phyloP scores from a whole-genome alignment of 2,329 filamentous ascomycete species.

The Boeremia lycopersici region DNA sequence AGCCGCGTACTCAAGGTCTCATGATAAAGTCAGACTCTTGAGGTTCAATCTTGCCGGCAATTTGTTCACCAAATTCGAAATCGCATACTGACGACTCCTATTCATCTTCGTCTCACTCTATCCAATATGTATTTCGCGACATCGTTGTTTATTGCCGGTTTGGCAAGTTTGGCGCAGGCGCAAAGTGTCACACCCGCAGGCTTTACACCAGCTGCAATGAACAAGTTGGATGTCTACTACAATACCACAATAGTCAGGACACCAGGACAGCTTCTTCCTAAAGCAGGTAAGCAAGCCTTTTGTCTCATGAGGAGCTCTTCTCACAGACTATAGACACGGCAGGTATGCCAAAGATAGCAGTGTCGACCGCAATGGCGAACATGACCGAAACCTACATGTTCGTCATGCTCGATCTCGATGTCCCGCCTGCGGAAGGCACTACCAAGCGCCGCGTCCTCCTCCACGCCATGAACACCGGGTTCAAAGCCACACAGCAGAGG shows the following conservation, averaged over 20 bases:
- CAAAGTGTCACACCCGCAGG: slow-evolving; percentile 36
- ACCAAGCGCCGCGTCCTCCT: slow-evolving; percentile 38
- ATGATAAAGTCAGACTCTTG: slow-evolving; percentile 24
- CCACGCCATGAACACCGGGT: slow-evolving; percentile 42
- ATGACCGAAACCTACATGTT: slow-evolving; percentile 38
- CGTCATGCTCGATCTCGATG: slow-evolving; percentile 46
- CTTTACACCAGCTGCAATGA: slow-evolving; percentile 36
- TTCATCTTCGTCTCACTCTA: neutral
- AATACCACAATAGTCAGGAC: slow-evolving; percentile 38
- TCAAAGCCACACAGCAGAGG: slow-evolving; percentile 41
- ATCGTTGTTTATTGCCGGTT: slow-evolving; percentile 30
- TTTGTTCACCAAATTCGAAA: neutral
- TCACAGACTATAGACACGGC: slow-evolving; percentile 31
- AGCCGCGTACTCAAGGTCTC: slow-evolving; percentile 29
- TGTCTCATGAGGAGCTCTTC: neutral
- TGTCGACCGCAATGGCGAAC: slow-evolving; percentile 23
- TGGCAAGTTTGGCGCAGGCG: slow-evolving; percentile 36
- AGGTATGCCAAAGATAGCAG: slow-evolving; percentile 36
- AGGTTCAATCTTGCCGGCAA: slow-evolving; percentile 2
- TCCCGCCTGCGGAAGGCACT: slow-evolving; percentile 32
- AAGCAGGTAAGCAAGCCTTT: slow-evolving; percentile 29
- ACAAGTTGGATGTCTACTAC: slow-evolving; percentile 40
- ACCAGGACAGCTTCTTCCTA: slow-evolving; percentile 36
- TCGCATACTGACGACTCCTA: neutral
- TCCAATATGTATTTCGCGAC: slow-evolving; percentile 33